Evolutionary conservation across 768 basidiomycete species (phyloP), one percentile per base, ranked within the genome.

Genomic region (Rubroboletus pulcherrimus): DNA sequence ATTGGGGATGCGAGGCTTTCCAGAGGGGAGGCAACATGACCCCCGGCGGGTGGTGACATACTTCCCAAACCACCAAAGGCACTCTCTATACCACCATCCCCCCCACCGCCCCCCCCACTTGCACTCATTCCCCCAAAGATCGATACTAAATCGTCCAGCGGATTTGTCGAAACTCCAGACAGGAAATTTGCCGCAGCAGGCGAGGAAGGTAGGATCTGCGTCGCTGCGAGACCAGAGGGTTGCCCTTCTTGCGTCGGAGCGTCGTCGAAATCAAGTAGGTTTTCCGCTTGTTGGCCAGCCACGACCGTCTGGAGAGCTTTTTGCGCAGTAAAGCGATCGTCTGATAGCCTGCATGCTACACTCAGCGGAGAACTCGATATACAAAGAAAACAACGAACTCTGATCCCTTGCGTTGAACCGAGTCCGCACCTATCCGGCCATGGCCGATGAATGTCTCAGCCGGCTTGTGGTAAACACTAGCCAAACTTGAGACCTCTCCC

Each of bases 391-490:
- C 30, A 1, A 75, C 85, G 37, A 56, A 87, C 85, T 86, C 86
- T 52, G 71, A 63, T 53, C 76, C 82, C 71, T 80, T 86, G 63
- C 79, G 77, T 59, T 84, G 82, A 62, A 95, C 77, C 7, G 88
- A 77, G 62, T 94, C 92, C 0, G 85, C 91, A 8, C 93, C 88
- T 54, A 98, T 78, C 46, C 95, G 81, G 8, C 97, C 96, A 60
- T 85, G 85, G 0, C 96, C 97, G 53, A 99, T 84, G 65, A 99
- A 99, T 0, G 97, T 98, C 68, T 93, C 91, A 35, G 86, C 86
- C 0, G 97, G 97, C 71, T 97, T 98, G 75, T 99, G 97, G 68
- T 99, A 99, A 2, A 96, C 93, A 66, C 93, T 96, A 6, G 93
- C 92, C 19, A 98, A 75, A 42, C 81, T 85, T 2, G 92, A 93